Evolutionary conservation across 148 eudicot species (phyloP), one percentile per base, ranked within the genome.

Genomic region (Vaccinium myrtillus): DNA sequence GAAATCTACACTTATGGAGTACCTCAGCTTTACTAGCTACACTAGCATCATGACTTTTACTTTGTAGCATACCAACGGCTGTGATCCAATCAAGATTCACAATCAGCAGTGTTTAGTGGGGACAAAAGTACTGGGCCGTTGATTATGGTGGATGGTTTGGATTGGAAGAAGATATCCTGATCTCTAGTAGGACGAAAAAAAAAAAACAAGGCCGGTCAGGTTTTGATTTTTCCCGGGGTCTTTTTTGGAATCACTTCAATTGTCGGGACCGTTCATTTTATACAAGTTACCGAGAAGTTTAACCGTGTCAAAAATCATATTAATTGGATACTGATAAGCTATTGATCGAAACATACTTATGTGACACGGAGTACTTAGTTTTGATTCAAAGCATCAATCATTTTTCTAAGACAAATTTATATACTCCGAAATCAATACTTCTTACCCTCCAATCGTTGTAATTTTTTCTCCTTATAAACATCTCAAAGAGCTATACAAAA

Each of bases 231-330:
- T 23, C 70, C n/a, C 23, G 14, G 46, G 46, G 5, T 30, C 9
- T 13, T 65, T 65, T 65, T 8, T 3, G 12, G 69, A 10, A 21
- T 7, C 69, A 7, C 0, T 21, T 61, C 21, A 8, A 6, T n/a
- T n/a, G n/a, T 61, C 30, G 0, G 0, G 23, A 10, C 0, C 2
- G 5, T 3, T 65, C 32, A 10, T 65, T 9, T 65, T 0, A 0
- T 23, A 65, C 2, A 2, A 2, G 2, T 58, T 18, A 6, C 0
- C 1, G 0, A 1, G n/a, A 58, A 0, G 63, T 58, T 6, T 0
- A 7, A 21, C 11, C 53, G 6, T 1, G 51, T 49, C 6, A 49
- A 49, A 49, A 49, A 49, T 49, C 6, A 49, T 0, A 49, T 49
- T 49, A 49, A 49, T 49, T 8, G 51, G 51, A 0, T 6, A 49